These are phyloP conservation scores for Candida morakotiae DNA, from an alignment of 805 yeast species.

Conservation along the genomic window DNA sequence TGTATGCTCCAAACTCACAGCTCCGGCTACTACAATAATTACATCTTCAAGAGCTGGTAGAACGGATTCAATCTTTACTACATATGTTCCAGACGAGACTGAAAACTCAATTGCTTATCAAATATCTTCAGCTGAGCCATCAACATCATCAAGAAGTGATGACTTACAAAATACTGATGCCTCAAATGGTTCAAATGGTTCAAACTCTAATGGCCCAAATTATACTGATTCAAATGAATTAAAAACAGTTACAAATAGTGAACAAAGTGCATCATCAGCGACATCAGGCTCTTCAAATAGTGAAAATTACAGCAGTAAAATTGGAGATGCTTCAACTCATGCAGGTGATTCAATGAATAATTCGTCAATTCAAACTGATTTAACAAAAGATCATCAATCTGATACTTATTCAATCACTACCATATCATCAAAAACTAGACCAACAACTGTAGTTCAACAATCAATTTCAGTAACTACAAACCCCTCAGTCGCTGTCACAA, in stretches of 20 bases:
- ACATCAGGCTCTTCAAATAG: no score
- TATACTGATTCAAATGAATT: not conserved
- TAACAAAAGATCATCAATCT: not conserved
- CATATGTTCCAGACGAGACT: no score
- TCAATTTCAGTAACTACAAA: not conserved
- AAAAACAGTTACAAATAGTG: no score
- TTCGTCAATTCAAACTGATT: no score
- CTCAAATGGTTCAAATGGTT: not conserved
- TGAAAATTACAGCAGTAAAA: no score
- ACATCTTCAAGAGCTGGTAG: not conserved
- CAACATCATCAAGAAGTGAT: no score
- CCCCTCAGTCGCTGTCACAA: not conserved
- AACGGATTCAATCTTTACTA: no score
- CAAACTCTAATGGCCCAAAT: not conserved
- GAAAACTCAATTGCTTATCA: no score
- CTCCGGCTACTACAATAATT: not conserved
- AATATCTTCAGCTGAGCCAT: not conserved
- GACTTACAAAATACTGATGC: no score
- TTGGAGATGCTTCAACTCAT: no score
- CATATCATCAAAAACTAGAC: not conserved
- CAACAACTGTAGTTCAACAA: not conserved
- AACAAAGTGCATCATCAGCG: no score
- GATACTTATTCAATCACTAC: not conserved
- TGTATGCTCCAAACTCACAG: not conserved
- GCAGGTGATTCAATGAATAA: no score